phyloP scores from a whole-genome alignment of 202 grass and related monocot species.

The Brachypodium distachyon region DNA sequence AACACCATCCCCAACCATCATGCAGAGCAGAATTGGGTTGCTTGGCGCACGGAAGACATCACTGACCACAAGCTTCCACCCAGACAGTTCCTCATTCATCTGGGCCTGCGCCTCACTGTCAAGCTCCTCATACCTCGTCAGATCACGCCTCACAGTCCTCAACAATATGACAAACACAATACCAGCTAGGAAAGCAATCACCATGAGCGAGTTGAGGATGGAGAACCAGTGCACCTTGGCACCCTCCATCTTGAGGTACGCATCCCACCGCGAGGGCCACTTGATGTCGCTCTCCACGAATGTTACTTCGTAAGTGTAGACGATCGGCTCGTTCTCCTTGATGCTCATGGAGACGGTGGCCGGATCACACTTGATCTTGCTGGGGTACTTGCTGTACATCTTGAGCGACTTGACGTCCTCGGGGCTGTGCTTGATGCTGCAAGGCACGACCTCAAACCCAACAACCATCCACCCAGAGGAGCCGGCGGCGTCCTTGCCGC shows the following conservation, averaged over 20 bases:
- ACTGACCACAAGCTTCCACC: slow-evolving; percentile 88
- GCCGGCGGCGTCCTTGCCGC: slow-evolving; percentile 15
- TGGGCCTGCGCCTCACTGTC: slow-evolving; percentile 77
- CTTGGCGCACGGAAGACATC: slow-evolving; percentile 73
- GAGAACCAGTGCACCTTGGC: slow-evolving; percentile 98
- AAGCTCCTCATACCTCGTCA: slow-evolving; percentile 87
- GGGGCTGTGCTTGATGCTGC: slow-evolving; percentile 63
- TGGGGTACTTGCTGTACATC: slow-evolving; percentile 57
- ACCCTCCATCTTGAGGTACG: slow-evolving; percentile 95
- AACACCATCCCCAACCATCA: slow-evolving; percentile 83
- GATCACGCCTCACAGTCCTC: slow-evolving; percentile 80
- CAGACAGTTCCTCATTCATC: slow-evolving; percentile 92
- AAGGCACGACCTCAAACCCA: slow-evolving; percentile 85
- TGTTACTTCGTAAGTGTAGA: slow-evolving; percentile 70
- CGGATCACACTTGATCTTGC: slow-evolving; percentile 70
- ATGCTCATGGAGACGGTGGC: slow-evolving; percentile 72
- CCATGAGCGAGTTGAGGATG: slow-evolving; percentile 89
- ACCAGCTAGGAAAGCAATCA: slow-evolving; percentile 82
- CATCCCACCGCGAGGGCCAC: slow-evolving; percentile 87
- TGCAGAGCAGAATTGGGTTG: slow-evolving; percentile 73
- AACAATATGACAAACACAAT: slow-evolving; percentile 86
- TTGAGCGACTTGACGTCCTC: slow-evolving; percentile 47
- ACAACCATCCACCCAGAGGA: slow-evolving; percentile 79
- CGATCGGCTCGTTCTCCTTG: slow-evolving; percentile 78
- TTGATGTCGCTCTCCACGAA: slow-evolving; percentile 87